phyloP scores from a whole-genome alignment of 176 grass and related monocot species.

The Hordeum vulgare region MorexV3_pseudomolecules_assembly NC_058518.1:428378601-428379100 shows the following conservation, averaged over 20 bases:
- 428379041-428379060: slow-evolving; percentile 2
- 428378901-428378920: slow-evolving; percentile 8
- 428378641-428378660: not conserved
- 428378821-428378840: slow-evolving; percentile 81
- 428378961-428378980: not conserved
- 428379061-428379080: not conserved
- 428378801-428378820: not conserved
- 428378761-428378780: not conserved
- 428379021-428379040: slow-evolving; percentile 7
- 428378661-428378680: not conserved
- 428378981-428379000: slow-evolving; percentile 62
- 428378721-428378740: not conserved
- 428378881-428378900: slow-evolving; percentile 67
- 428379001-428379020: slow-evolving; percentile 6
- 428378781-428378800: not conserved
- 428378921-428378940: slow-evolving; percentile 7
- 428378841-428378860: slow-evolving; percentile 50
- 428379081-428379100: not conserved
- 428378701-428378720: not conserved
- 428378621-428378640: not conserved
- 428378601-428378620: not conserved
- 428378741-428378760: not conserved
- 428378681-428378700: too few relatives aligned
- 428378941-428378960: not conserved
- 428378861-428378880: slow-evolving; percentile 56